phyloP scores from a whole-genome alignment of 2,329 filamentous ascomycete species.

The Botrytis hyacinthi region DNA sequence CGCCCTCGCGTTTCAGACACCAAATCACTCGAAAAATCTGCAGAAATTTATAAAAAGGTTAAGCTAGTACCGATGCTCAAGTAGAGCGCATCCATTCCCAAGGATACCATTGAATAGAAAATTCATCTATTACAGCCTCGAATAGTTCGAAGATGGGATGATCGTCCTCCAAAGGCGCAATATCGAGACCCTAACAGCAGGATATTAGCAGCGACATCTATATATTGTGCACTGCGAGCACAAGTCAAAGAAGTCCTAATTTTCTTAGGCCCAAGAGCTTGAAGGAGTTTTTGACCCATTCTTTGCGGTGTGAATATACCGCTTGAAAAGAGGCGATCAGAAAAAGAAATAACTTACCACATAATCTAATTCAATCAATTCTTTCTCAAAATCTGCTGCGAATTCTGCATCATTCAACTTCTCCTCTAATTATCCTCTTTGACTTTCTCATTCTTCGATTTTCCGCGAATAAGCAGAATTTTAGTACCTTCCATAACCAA shows the following conservation, averaged over 20 bases:
- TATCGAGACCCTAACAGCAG: constrained; percentile 54
- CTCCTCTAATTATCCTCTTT: constrained; percentile 58
- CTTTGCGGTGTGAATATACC: too few species aligned
- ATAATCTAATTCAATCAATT: constrained; percentile 71
- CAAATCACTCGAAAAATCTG: background rate
- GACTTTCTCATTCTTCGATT: constrained; percentile 55
- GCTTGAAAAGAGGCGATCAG: background rate
- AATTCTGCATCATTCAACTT: constrained; percentile 71
- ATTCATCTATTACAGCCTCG: constrained; percentile 60
- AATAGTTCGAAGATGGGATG: constrained; percentile 52
- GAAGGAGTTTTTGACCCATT: accelerated
- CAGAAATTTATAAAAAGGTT: background rate
- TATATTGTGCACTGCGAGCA: constrained; percentile 37
- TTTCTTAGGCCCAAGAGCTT: background rate
- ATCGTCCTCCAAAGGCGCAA: constrained; percentile 45
- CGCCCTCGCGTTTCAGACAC: background rate
- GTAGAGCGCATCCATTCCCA: background rate
- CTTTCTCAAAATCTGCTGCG: constrained; percentile 47
- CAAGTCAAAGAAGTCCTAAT: too few species aligned
- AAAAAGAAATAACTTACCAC: constrained; percentile 52
- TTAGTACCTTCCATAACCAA: constrained; percentile 74
- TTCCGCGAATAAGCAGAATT: constrained; percentile 71
- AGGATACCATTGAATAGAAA: background rate
- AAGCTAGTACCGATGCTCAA: background rate
- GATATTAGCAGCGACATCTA: background rate